Percentiles rank a stretch among this genome's conserved stretches.
phyloP scores from a whole-genome alignment of 192 early-diverging fungal genomes.

The Coemansia sp. region DNA sequence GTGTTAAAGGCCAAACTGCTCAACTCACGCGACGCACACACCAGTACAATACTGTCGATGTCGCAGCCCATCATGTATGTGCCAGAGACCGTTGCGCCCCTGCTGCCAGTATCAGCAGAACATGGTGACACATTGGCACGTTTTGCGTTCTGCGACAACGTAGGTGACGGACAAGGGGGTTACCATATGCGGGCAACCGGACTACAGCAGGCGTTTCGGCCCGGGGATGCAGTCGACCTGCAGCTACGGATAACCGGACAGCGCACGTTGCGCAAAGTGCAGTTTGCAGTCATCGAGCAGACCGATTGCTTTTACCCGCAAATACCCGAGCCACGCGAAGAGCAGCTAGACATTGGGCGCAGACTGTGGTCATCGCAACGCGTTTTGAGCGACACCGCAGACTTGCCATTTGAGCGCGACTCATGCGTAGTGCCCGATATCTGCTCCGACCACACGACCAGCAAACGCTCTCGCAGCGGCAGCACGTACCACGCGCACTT shows the following conservation, averaged over 20 bases:
- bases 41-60: slow-evolving; percentile 10
- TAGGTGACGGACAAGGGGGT: slow-evolving; percentile 11
- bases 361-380: slow-evolving; percentile 38
- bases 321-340: slow-evolving; percentile 40
- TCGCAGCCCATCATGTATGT: slow-evolving; percentile 31
- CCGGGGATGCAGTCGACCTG: slow-evolving; percentile 38
- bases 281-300: slow-evolving; percentile 29
- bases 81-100: slow-evolving; percentile 40
- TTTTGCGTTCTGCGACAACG: slow-evolving; percentile 46
- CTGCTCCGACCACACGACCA: slow-evolving; percentile 32
- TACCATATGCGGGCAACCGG: slow-evolving; percentile 36
- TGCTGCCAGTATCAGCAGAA: slow-evolving; percentile 2
- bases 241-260: slow-evolving; percentile 33
- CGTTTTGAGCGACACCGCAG: slow-evolving; percentile 8
- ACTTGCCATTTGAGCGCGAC: slow-evolving; percentile 44
- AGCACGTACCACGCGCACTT: slow-evolving; percentile 34
- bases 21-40: slow-evolving; percentile 5
- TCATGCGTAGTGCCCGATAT: slow-evolving; percentile 18
- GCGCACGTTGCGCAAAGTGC: slow-evolving; percentile 28
- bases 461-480: slow-evolving; percentile 11
- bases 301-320: slow-evolving; percentile 53
- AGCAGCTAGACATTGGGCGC: slow-evolving; percentile 47
- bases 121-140: neutral
- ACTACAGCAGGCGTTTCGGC: slow-evolving; percentile 40
- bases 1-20: slow-evolving; percentile 35